Conservation (phyloP, 1,284 basidiomycete species). For the Cutaneotrichosporon mucoides region DNA sequence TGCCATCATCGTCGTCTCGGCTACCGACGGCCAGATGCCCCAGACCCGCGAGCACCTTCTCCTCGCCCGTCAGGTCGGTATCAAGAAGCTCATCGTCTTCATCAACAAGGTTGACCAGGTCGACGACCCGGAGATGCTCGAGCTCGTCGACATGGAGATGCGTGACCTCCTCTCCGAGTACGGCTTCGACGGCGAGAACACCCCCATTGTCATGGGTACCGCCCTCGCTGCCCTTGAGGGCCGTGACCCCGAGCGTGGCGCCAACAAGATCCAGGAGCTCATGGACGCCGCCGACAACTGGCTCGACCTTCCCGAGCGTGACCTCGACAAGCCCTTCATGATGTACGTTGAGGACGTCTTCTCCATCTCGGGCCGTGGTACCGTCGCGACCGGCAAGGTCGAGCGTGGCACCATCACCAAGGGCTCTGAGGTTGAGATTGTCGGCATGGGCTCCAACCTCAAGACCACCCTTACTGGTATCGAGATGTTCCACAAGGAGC, state of each 20-base stretch:
- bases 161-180: slow-evolving; percentile 89
- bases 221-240: slow-evolving; percentile 93
- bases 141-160: slow-evolving; percentile 99
- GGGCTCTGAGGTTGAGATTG: slow-evolving; percentile 89
- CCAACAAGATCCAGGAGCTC: slow-evolving; percentile 76
- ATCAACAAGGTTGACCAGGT: slow-evolving; percentile 97
- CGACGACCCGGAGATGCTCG: slow-evolving; percentile 95
- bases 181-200: slow-evolving; percentile 95
- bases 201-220: slow-evolving; percentile 95
- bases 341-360: slow-evolving; percentile 97
- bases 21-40: slow-evolving; percentile 99
- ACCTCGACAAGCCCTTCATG: slow-evolving; percentile 97
- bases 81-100: slow-evolving; percentile 98
- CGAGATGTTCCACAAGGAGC: slow-evolving; percentile 99
- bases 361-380: slow-evolving; percentile 97
- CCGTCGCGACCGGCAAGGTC: slow-evolving; percentile 94
- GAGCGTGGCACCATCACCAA: slow-evolving; percentile 92
- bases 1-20: slow-evolving; percentile 95
- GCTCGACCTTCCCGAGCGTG: slow-evolving; percentile 93
- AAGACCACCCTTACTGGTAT: slow-evolving; percentile 97
- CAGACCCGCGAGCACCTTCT: slow-evolving; percentile 98
- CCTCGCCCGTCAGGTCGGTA: slow-evolving; percentile 95
- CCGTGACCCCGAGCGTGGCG: slow-evolving; percentile 71
- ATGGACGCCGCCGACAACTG: slow-evolving; percentile 87
- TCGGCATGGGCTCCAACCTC: slow-evolving; percentile 77